Percentiles rank a stretch among this genome's conserved stretches.
These are phyloP conservation scores for Trichophaea hybrida DNA, from an alignment of 2,329 filamentous ascomycete genomes.

Conservation along the genomic window DNA sequence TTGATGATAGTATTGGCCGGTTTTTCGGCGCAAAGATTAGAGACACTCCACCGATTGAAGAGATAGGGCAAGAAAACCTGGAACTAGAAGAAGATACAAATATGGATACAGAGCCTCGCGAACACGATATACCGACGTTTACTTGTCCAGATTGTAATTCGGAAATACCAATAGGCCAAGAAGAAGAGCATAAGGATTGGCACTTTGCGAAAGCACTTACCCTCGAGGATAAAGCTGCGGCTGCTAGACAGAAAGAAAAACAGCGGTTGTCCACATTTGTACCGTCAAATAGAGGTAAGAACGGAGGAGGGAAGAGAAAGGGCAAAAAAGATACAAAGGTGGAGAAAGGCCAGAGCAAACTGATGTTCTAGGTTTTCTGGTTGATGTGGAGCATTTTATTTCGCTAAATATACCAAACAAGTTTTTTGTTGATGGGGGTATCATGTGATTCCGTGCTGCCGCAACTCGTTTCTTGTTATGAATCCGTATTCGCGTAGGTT, in stretches of 20 bases:
- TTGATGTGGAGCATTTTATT: neutral
- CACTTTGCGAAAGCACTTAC: constrained; percentile 84
- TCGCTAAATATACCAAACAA: neutral
- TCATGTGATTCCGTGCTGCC: no score
- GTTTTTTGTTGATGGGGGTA: no score
- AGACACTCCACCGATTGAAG: constrained; percentile 23
- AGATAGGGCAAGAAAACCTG: constrained; percentile 17
- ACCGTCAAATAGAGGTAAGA: constrained; percentile 1
- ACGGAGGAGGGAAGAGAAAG: constrained; percentile 5
- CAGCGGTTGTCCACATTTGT: neutral
- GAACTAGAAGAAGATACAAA: constrained; percentile 14
- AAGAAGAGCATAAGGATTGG: constrained; percentile 77
- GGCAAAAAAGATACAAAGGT: constrained; percentile 9
- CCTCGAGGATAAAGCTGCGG: constrained; percentile 40
- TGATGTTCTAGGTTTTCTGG: constrained; percentile 20
- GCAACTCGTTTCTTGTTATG: no score
- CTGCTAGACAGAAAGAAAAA: constrained; percentile 32
- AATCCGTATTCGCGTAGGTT: no score
- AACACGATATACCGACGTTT: neutral
- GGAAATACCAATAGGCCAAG: constrained; percentile 38
- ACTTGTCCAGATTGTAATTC: constrained; percentile 7
- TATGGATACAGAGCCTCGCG: constrained; percentile 7
- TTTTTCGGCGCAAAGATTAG: constrained; percentile 10
- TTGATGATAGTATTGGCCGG: constrained; percentile 29
- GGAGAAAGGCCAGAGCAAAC: constrained; percentile 27